Percentiles rank a stretch among this genome's conserved stretches.
These are phyloP conservation scores for Colletotrichum sublineola DNA, from an alignment of 2,329 filamentous ascomycete genomes.

Conservation along the genomic window DNA sequence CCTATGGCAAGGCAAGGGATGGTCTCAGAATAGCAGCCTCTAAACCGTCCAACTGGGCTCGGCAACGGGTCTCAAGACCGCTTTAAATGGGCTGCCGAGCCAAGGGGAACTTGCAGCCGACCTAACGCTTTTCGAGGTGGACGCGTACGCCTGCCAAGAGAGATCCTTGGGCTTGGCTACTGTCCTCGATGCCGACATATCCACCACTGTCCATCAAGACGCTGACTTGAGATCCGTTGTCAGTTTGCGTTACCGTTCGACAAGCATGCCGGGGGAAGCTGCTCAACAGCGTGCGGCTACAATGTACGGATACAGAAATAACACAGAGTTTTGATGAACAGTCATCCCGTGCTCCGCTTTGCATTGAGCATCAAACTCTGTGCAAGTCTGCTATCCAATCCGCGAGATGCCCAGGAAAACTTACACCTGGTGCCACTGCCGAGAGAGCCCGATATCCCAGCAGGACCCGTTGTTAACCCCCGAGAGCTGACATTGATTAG, in stretches of 20 bases:
- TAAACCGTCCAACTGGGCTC: slow-evolving; percentile 24
- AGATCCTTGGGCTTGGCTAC: slow-evolving; percentile 23
- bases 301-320: neutral
- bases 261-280: neutral
- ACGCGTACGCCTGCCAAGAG: slow-evolving; percentile 44
- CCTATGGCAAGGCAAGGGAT: neutral
- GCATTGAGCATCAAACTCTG: slow-evolving; percentile 2
- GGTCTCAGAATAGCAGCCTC: slow-evolving; percentile 16
- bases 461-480: slow-evolving; percentile 11
- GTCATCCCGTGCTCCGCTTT: slow-evolving; percentile 7
- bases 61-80: slow-evolving; percentile 35
- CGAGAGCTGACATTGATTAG: neutral
- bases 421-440: slow-evolving; percentile 28
- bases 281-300: neutral
- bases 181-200: slow-evolving; percentile 34
- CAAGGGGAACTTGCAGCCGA: slow-evolving; percentile 39
- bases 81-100: slow-evolving; percentile 32
- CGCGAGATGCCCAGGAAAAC: slow-evolving; percentile 16
- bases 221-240: neutral
- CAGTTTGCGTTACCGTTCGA: neutral
- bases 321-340: slow-evolving; percentile 11
- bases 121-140: slow-evolving; percentile 43
- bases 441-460: slow-evolving; percentile 31
- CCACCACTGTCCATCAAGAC: slow-evolving; percentile 16
- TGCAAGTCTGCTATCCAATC: slow-evolving; percentile 6